Evolutionary conservation across 192 early-diverging fungal genomes (phyloP), one percentile per base, ranked within the genome.

Genomic region (Diversispora eburnea): DNA sequence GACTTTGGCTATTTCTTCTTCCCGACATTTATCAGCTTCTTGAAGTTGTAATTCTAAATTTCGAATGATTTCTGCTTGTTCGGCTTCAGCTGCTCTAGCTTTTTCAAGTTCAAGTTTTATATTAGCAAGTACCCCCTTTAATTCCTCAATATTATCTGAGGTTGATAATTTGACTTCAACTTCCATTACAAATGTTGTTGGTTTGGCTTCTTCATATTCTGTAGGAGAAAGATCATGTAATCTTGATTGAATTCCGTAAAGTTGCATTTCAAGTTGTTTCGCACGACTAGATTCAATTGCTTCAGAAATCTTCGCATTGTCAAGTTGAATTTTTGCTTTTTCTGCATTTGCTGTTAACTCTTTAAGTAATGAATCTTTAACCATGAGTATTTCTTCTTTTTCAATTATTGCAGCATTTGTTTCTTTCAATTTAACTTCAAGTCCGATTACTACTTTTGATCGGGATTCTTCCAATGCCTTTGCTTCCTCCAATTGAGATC

Each of bases 381-480:
- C n/a, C 20, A 43, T 4, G 3, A 71, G 12, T 25, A 41, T 9
- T 71, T 59, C 33, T 71, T 71, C 70, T 59, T 71, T 71, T 45
- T 71, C 70, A 0, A 15, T 19, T 7, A 71, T 8, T 9, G 70
- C 43, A 48, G 5, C 22, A 59, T 49, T 46, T 3, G 45, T 47
- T 71, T 47, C 56, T 22, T 60, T 25, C 12, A 71, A 47, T 5
- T 59, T 59, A 13, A 8, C 19, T 47, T 71, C 56, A 45, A 71
- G 22, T 59, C 52, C 70, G 46, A 8, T 59, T 43, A 71, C 43
- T 19, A 71, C 1, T 22, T 56, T 43, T 13, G 54, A 12, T 22
- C 57, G 41, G 12, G 57, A 59, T 56, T 46, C n/a, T 17, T 71
- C 70, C 46, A n/a, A 12, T 39, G 8, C 12, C 59, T 47, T 57